Evolutionary conservation across 805 yeast species (phyloP), one percentile per base, ranked within the genome.

Genomic region (Yarrowia sp.): DNA sequence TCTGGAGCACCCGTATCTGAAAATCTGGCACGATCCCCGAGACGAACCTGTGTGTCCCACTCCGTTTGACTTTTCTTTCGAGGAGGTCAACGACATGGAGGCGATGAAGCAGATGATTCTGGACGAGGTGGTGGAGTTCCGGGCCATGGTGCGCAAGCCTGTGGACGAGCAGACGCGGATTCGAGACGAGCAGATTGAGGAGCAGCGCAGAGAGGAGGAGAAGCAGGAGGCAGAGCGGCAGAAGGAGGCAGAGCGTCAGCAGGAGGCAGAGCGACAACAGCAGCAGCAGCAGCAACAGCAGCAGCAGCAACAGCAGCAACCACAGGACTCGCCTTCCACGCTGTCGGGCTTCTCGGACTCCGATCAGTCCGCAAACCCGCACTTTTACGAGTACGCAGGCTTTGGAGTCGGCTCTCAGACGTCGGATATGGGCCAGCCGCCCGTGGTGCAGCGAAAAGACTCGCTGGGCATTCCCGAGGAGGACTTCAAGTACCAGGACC

Each of bases 21-120:
- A 86, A 52, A 83, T 89, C 33, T 95, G 97, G 92, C 98, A 91
- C 73, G 97, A 92, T 75, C 95, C 97, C 6, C 82, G 83, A 32
- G 98, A 95, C 73, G 98, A 95, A 76, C 80, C 80, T 8, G 86
- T 82, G 56, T 91, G 97, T 74, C 83, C 85, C 51, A 80, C 83
- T 1, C 88, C 89, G 70, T 92, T 92, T 74, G 96, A 92, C 72
- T 92, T 92, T 74, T 80, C 89, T 6, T 92, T 92, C 74, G 98
- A 92, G 78, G 87, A 83, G 16, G 88, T 87, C 17, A 90, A 90
- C 69, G 97, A 91, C 68, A 81, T 90, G 73, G 88, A 83, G 12
- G 77, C 82, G 11, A 87, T 92, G 89, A 86, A 83, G 70, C 80
- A 83, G 68, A 84, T 91, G 85, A 89, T 92, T 41, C 76, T 89